phyloP scores from a whole-genome alignment of 1,284 basidiomycete genomes.

The Ganoderma sp. region DNA sequence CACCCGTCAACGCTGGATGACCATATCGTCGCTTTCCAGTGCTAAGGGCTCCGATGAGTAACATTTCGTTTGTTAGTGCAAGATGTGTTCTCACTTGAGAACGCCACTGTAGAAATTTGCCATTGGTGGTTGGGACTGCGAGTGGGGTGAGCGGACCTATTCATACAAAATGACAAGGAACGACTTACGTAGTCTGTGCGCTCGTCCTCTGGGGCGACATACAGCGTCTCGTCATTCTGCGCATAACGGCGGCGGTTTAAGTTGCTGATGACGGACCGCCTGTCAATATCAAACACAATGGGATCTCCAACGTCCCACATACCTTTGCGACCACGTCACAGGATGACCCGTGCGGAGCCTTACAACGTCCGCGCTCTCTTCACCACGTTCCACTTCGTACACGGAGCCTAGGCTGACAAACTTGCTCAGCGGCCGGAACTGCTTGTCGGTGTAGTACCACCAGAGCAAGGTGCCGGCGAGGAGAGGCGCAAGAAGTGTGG shows the following conservation, averaged over 20 bases:
- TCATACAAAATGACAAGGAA: background rate
- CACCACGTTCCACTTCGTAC: constrained; percentile 86
- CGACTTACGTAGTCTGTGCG: constrained; percentile 84
- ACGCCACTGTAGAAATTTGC: constrained; percentile 91
- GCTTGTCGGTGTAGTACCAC: constrained; percentile 77
- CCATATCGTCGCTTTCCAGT: constrained; percentile 89
- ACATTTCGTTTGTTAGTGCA: constrained; percentile 9
- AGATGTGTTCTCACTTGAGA: constrained; percentile 68
- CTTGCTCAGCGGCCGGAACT: constrained; percentile 79
- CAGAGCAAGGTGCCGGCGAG: constrained; percentile 79
- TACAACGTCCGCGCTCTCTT: constrained; percentile 77
- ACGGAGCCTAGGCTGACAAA: constrained; percentile 87
- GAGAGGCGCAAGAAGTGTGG: constrained; percentile 82
- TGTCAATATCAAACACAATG: constrained; percentile 24
- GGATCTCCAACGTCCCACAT: constrained; percentile 7
- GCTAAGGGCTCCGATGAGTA: constrained; percentile 43
- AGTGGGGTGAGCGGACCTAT: constrained; percentile 11
- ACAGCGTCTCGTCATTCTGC: constrained; percentile 92
- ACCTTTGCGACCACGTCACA: constrained; percentile 87
- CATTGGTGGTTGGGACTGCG: constrained; percentile 91
- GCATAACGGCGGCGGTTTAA: constrained; percentile 85
- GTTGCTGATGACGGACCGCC: constrained; percentile 56
- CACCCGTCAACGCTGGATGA: constrained; percentile 88
- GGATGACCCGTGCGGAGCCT: constrained; percentile 79
- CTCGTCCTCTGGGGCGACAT: constrained; percentile 90